Percentiles rank a stretch among this genome's conserved stretches.
Evolutionary conservation across 768 basidiomycete genomes (phyloP).

Genomic region (Tulasnella sp.): DNA sequence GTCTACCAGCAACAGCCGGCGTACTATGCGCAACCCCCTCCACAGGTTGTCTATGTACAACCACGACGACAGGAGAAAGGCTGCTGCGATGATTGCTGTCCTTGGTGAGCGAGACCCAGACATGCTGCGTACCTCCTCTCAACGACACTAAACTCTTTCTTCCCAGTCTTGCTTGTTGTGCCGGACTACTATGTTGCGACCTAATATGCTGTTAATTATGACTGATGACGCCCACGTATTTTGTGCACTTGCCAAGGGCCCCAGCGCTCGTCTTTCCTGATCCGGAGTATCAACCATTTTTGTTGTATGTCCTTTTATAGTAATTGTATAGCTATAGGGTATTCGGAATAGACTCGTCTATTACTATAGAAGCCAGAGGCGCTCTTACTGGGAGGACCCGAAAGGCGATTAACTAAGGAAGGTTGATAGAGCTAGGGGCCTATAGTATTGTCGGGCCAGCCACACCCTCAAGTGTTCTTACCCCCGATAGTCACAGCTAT

Average conservation of each 20-base stretch:
- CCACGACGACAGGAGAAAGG: slow-evolving; percentile 16
- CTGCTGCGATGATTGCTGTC: slow-evolving; percentile 15
- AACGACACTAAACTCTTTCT: neutral
- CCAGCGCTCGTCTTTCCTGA: neutral
- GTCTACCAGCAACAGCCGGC: slow-evolving; percentile 1
- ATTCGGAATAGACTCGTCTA: neutral
- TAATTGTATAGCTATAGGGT: slow-evolving; percentile 14
- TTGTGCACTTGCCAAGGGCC: neutral
- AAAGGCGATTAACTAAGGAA: neutral
- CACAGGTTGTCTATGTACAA: slow-evolving; percentile 18
- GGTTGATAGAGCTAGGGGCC: neutral
- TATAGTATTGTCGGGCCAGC: no score
- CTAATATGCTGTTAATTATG: neutral
- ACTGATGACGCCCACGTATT: neutral
- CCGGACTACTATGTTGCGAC: slow-evolving; percentile 20
- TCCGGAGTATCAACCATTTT: slow-evolving; percentile 1
- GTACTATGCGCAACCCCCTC: slow-evolving; percentile 7
- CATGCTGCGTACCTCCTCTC: neutral
- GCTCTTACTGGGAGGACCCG: neutral
- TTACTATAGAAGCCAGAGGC: neutral
- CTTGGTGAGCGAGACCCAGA: neutral
- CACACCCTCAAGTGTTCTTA: no score
- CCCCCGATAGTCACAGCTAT: no score
- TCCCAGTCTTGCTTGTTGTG: slow-evolving; percentile 21
- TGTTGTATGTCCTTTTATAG: slow-evolving; percentile 16